phyloP scores from a whole-genome alignment of 805 yeast genomes.

The Myxozyma geophila region DNA sequence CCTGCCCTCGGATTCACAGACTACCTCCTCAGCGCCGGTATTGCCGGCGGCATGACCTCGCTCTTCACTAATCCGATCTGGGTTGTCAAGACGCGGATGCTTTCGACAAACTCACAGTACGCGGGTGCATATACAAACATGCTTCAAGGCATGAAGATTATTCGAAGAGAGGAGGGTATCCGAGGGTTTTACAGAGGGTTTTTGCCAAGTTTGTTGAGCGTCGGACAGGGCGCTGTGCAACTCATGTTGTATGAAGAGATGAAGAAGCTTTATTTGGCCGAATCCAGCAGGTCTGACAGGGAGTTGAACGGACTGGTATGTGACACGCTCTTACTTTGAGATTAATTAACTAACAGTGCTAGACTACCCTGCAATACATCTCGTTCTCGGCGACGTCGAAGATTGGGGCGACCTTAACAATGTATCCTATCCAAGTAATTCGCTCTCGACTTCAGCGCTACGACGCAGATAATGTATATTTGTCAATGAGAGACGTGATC shows the following conservation, averaged over 20 bases:
- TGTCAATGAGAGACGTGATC: slow-evolving; percentile 46
- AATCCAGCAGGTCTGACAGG: not conserved
- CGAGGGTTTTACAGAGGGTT: slow-evolving; percentile 73
- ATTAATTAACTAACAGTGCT: not conserved
- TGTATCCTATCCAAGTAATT: slow-evolving; percentile 86
- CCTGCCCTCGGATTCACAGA: slow-evolving; percentile 49
- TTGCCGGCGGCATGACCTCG: slow-evolving; percentile 78
- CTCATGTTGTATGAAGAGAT: slow-evolving; percentile 82
- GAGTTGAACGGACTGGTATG: slow-evolving; percentile 10
- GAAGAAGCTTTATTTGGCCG: slow-evolving; percentile 48
- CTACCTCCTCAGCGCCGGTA: slow-evolving; percentile 60
- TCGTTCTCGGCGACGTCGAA: slow-evolving; percentile 71
- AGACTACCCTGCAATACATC: slow-evolving; percentile 61
- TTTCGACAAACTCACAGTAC: slow-evolving; percentile 44
- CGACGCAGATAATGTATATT: slow-evolving; percentile 42
- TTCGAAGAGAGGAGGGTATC: slow-evolving; percentile 61
- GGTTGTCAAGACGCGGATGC: slow-evolving; percentile 90
- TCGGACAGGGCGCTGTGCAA: slow-evolving; percentile 87
- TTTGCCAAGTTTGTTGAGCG: slow-evolving; percentile 75
- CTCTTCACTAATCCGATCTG: slow-evolving; percentile 88
- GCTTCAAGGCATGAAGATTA: slow-evolving; percentile 56
- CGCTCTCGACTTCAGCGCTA: slow-evolving; percentile 73
- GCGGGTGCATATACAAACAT: slow-evolving; percentile 64
- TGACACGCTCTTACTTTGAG: not conserved
- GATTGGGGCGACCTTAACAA: slow-evolving; percentile 62